phyloP scores from a whole-genome alignment of 768 basidiomycete species.

The Leccinum longicurvipes region DNA sequence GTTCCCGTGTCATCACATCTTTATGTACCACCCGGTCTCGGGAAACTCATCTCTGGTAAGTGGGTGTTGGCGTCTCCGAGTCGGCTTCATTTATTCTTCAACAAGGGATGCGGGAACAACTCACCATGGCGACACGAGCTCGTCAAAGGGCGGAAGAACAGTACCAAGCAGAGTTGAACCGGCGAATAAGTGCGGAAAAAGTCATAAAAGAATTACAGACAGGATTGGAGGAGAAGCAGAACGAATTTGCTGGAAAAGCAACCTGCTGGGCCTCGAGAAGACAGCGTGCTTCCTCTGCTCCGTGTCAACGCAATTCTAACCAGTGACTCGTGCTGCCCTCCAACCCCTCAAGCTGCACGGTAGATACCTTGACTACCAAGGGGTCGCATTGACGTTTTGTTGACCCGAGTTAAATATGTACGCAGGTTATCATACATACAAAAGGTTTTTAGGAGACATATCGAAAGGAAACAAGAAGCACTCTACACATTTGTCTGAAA shows the following conservation, averaged over 20 bases:
- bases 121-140: constrained; percentile 29
- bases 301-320: neutral
- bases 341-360: neutral
- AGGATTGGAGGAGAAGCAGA: constrained; percentile 3
- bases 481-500: constrained; percentile 14
- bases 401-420: neutral
- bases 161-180: constrained; percentile 30
- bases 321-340: neutral
- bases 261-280: neutral
- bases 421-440: constrained; percentile 23
- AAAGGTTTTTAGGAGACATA: constrained; percentile 12
- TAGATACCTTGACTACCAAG: neutral
- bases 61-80: neutral
- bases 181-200: constrained; percentile 32
- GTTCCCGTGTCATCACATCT: constrained; percentile 25
- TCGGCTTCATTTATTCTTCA: neutral
- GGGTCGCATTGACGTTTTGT: neutral
- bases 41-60: constrained; percentile 35
- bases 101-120: constrained; percentile 34
- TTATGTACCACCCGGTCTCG: constrained; percentile 36
- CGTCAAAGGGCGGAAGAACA: constrained; percentile 34
- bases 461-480: constrained; percentile 16
- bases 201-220: constrained; percentile 16
- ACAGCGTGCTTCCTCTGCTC: neutral
- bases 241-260: neutral